Percentiles rank a stretch among this genome's conserved stretches.
Evolutionary conservation across 2,329 filamentous ascomycete genomes (phyloP).

Genomic region (Epichloe sylvatica): DNA sequence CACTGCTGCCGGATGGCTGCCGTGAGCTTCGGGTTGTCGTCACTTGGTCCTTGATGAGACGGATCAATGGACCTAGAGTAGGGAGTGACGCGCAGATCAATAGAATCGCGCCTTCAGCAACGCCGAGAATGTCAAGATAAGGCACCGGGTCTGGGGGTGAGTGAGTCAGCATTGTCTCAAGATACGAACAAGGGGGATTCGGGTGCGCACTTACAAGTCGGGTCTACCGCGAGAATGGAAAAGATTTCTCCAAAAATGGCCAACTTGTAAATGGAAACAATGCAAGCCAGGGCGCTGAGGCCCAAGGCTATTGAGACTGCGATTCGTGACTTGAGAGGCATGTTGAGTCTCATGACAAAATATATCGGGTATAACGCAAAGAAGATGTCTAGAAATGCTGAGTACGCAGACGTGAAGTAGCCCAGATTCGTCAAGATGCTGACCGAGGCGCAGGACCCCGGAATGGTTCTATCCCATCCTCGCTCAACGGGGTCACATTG

Average conservation of each 20-base stretch:
- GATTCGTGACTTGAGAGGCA: slow-evolving; percentile 12
- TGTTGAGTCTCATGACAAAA: slow-evolving; percentile 15
- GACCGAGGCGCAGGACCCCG: slow-evolving; percentile 10
- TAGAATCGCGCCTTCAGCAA: too few relatives aligned
- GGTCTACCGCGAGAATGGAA: slow-evolving; percentile 10
- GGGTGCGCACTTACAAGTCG: slow-evolving; percentile 11
- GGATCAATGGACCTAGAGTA: too few relatives aligned
- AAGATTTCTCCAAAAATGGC: slow-evolving; percentile 13
- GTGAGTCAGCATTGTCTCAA: too few relatives aligned
- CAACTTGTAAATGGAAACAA: slow-evolving; percentile 15
- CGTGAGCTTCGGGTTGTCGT: too few relatives aligned
- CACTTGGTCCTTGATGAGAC: too few relatives aligned
- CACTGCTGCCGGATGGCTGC: too few relatives aligned
- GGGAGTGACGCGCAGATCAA: too few relatives aligned
- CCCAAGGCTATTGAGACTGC: slow-evolving; percentile 13
- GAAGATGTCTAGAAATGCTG: slow-evolving; percentile 14
- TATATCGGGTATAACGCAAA: slow-evolving; percentile 15
- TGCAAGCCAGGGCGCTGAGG: slow-evolving; percentile 11
- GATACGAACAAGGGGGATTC: too few relatives aligned
- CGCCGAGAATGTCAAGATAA: too few relatives aligned
- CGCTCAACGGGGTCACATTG: slow-evolving; percentile 13
- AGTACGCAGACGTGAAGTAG: slow-evolving; percentile 15
- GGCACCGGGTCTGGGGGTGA: too few relatives aligned
- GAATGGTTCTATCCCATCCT: slow-evolving; percentile 12
- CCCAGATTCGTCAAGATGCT: slow-evolving; percentile 11